Base-by-base conservation (phyloP, 1,284 basidiomycete genomes). In the Ustilago curta region DNA sequence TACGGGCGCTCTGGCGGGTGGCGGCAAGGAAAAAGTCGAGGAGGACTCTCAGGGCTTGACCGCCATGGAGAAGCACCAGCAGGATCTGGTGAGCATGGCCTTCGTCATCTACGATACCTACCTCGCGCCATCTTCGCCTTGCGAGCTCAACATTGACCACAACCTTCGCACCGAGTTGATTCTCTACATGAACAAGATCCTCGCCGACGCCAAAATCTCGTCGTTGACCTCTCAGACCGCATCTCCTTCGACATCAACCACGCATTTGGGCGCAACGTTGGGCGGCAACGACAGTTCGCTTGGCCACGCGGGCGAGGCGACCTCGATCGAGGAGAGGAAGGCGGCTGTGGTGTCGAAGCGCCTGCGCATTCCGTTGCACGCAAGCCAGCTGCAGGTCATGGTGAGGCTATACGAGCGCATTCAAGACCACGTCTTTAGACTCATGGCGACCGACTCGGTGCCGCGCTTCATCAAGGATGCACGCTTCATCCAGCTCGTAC, bases 71-170 rank as follows among this genome's bases (percentile, higher is more conserved):
- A 91, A 90, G 78, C 96, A 99, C 85, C 95, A 99, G 87, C 94
- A 96, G 85, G 90, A 94, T 47, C 88, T 99, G 77, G 95, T 98
- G 78, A 91, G 93, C 76, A 95, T 94, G 79, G 95, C 96, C 2
- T 95, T 96, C 78, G 90, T 92, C 64, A 98, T 99, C 79, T 94
- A 93, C 87, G 92, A 92, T 88, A 95, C 91, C 55, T 99, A 97
- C 83, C 91, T 99, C 31, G 96, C 95, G 0, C 95, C 95, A 0
- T 93, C 94, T 25, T 95, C 93, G 83, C 93, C 92, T 65, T 94
- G 91, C 86, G 96, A 99, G 86, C 90, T 99, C 66, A 99, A 99
- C 87, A 98, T 99, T 77, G 97, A 99, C 85, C 96, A 99, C 86
- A 93, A 92, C 52, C 88, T 99, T 40, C 91, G 96, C 68, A 94